Percentiles rank a stretch among this genome's conserved stretches.
Evolutionary conservation across 306 rosid species (phyloP).

Genomic region (Vigna angularis): DNA sequence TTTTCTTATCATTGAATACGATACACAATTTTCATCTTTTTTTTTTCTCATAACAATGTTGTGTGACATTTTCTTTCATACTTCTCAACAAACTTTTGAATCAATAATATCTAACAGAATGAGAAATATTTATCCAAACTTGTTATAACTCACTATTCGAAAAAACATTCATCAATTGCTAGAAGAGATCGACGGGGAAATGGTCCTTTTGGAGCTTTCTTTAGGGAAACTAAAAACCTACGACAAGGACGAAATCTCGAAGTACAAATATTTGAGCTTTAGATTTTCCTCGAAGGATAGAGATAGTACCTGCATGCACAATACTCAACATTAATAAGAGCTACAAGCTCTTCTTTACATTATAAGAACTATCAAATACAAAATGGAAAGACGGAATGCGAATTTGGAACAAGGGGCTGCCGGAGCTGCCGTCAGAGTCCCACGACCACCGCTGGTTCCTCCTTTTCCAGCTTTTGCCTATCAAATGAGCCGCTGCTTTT

Average conservation of each 20-base stretch:
- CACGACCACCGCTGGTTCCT: too few relatives aligned
- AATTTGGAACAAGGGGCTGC: background rate
- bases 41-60: background rate
- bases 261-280: constrained; percentile 91
- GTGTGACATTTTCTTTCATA: constrained; percentile 64
- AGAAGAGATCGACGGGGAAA: constrained; percentile 87
- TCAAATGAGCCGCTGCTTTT: too few relatives aligned
- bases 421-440: too few relatives aligned
- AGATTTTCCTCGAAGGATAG: constrained; percentile 90
- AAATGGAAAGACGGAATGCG: background rate
- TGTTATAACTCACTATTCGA: constrained; percentile 92
- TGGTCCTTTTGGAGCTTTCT: constrained; percentile 97
- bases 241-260: constrained; percentile 87
- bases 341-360: constrained; percentile 20
- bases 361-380: background rate
- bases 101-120: constrained; percentile 76
- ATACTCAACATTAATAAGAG: constrained; percentile 37
- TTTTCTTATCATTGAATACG: too few relatives aligned
- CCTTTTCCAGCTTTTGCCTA: too few relatives aligned
- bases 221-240: constrained; percentile 83
- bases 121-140: constrained; percentile 83
- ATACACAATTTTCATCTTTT: too few relatives aligned
- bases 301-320: constrained; percentile 76
- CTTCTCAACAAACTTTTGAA: constrained; percentile 78
- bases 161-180: constrained; percentile 90